Evolutionary conservation across 2,329 filamentous ascomycete species (phyloP).

Genomic region (Blastomyces emzantsi): DNA sequence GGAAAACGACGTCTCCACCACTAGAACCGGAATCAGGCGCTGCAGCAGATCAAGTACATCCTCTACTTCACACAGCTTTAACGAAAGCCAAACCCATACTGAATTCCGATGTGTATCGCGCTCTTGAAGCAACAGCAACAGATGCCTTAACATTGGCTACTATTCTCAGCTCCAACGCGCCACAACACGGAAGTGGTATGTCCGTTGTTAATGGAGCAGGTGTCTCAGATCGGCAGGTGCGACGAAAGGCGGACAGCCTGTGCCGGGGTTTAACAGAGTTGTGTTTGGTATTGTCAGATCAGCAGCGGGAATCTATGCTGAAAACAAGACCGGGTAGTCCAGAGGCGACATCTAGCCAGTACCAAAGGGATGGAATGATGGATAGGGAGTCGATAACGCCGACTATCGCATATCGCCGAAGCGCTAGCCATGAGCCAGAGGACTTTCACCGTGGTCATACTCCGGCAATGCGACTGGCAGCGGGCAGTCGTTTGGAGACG

Average conservation of each 20-base stretch:
- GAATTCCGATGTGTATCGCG: conserved; percentile 61
- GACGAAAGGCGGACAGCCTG: conserved; percentile 84
- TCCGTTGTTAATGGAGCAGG: conserved; percentile 29
- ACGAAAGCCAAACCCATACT: conserved; percentile 65
- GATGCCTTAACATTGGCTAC: conserved; percentile 73
- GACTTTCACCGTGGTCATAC: conserved; percentile 20
- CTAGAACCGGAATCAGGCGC: conserved; percentile 30
- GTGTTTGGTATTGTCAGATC: conserved; percentile 71
- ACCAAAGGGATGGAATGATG: conserved; percentile 19
- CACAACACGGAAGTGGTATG: conserved; percentile 41
- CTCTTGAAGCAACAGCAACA: conserved; percentile 68
- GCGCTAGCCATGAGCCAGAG: conserved; percentile 33
- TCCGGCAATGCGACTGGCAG: conserved; percentile 21
- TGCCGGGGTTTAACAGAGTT: conserved; percentile 90
- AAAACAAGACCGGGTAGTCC: conserved; percentile 26
- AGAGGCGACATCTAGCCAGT: conserved; percentile 19
- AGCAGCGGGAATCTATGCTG: conserved; percentile 26
- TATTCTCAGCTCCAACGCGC: conserved; percentile 64
- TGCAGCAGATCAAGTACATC: conserved; percentile 54
- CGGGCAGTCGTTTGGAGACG: conserved; percentile 28
- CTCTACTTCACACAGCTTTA: conserved; percentile 70
- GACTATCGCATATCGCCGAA: conserved; percentile 29
- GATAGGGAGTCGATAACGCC: conserved; percentile 23
- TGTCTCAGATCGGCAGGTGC: conserved; percentile 68
- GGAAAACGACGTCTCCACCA: conserved; percentile 40